phyloP scores from a whole-genome alignment of 306 rosid species.

The Vigna unguiculata region DNA sequence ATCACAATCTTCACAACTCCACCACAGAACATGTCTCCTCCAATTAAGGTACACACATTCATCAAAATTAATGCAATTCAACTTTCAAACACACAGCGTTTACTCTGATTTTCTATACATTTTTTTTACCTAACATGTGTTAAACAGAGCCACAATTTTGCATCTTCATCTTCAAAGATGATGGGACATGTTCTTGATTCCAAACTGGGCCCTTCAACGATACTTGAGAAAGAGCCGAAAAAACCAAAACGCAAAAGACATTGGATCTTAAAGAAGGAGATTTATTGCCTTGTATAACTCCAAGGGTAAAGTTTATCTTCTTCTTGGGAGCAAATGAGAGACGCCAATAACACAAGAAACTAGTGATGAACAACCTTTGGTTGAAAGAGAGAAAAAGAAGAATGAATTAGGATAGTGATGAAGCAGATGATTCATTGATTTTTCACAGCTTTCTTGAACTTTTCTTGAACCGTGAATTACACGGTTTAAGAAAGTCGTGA shows the following conservation, averaged over 20 bases:
- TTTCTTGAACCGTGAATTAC: constrained; percentile 3
- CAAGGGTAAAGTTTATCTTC: neutral
- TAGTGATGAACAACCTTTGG: neutral
- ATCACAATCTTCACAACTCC: too few relatives aligned
- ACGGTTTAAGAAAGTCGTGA: constrained; percentile 36
- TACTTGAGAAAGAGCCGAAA: neutral
- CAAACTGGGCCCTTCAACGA: neutral
- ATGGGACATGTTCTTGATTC: neutral
- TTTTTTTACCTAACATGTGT: neutral
- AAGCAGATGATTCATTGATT: constrained; percentile 30
- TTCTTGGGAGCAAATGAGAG: neutral
- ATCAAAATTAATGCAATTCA: too few relatives aligned
- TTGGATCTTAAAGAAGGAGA: neutral
- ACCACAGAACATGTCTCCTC: too few relatives aligned
- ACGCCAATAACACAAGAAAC: neutral
- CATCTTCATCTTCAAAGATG: neutral
- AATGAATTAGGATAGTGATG: neutral
- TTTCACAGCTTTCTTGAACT: constrained; percentile 13
- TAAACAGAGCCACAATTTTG: neutral
- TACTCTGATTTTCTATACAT: neutral
- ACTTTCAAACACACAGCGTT: too few relatives aligned
- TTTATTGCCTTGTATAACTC: neutral
- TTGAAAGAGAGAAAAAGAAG: neutral
- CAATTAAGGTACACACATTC: too few relatives aligned
- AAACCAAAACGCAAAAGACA: neutral